Percentiles rank a stretch among this genome's conserved stretches.
Conservation (phyloP, 495 filamentous ascomycete species). For the Aspergillus biplanus region DNA sequence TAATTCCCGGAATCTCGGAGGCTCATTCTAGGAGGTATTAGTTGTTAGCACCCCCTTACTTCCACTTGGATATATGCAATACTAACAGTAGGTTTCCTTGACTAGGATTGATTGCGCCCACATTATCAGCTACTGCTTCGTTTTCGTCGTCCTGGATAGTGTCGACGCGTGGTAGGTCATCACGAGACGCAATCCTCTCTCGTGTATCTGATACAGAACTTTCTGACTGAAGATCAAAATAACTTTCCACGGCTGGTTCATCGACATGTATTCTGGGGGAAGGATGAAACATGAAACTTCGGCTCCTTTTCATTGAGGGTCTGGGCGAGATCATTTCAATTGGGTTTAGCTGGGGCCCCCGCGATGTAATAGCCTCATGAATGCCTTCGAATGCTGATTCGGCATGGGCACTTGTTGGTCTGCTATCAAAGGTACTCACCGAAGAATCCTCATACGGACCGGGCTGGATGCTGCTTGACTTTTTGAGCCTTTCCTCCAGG, state of each 20-base stretch:
- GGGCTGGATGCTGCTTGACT: conserved; percentile 25
- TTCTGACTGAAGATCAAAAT: conserved; percentile 28
- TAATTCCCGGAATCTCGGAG: conserved; percentile 24
- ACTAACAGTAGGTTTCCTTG: conserved; percentile 22
- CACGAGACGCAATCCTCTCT: neutral
- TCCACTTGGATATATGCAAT: neutral
- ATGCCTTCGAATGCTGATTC: conserved; percentile 7
- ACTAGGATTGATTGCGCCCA: conserved; percentile 8
- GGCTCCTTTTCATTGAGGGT: conserved; percentile 30
- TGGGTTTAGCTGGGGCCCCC: conserved; percentile 14
- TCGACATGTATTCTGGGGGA: conserved; percentile 42
- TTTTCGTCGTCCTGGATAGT: neutral
- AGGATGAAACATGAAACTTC: conserved; percentile 29
- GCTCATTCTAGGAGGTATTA: conserved; percentile 3
- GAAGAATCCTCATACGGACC: conserved; percentile 37
- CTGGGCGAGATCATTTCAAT: conserved; percentile 22
- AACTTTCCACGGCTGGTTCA: conserved; percentile 31
- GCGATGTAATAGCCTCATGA: conserved; percentile 17
- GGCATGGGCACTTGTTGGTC: conserved; percentile 27
- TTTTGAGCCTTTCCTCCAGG: conserved; percentile 35
- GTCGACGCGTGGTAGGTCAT: conserved; percentile 7
- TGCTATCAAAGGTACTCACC: conserved; percentile 40
- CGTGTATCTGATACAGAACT: conserved; percentile 11
- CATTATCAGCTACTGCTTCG: conserved; percentile 3
- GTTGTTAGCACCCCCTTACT: no score